These are phyloP conservation scores for Leucaena leucocephala DNA, from an alignment of 306 rosid species.

Conservation along the genomic window DNA sequence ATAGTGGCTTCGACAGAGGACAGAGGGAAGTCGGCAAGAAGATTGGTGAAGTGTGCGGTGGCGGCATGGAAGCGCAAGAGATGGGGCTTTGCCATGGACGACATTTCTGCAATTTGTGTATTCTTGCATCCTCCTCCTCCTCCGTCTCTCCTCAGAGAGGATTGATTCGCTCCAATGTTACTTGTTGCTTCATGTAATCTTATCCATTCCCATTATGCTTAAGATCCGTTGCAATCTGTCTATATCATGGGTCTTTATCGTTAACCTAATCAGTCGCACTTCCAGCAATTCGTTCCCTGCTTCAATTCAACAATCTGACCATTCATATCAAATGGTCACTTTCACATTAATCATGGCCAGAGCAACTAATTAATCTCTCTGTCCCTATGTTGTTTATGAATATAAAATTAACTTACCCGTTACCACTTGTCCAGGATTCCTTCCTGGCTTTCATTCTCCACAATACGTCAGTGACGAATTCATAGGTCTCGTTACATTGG, in stretches of 20 bases:
- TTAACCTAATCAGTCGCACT: background rate
- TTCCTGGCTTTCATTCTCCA: too few relatives aligned
- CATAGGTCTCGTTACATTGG: too few relatives aligned
- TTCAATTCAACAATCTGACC: slow-evolving; percentile 5
- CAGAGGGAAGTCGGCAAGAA: slow-evolving; percentile 53
- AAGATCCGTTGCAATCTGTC: background rate
- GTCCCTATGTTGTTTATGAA: too few relatives aligned
- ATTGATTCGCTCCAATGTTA: background rate
- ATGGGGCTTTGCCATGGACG: slow-evolving; percentile 70
- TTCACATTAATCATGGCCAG: too few relatives aligned
- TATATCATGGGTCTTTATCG: background rate
- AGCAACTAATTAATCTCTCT: too few relatives aligned
- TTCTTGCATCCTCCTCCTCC: slow-evolving; percentile 65
- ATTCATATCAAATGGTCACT: too few relatives aligned
- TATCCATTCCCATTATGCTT: slow-evolving; percentile 25
- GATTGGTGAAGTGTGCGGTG: slow-evolving; percentile 71
- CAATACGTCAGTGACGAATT: too few relatives aligned
- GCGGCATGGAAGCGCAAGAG: slow-evolving; percentile 83
- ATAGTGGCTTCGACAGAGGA: slow-evolving; percentile 59
- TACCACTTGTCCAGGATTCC: too few relatives aligned
- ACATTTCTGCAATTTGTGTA: slow-evolving; percentile 89
- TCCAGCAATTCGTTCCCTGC: background rate
- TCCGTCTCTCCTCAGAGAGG: slow-evolving; percentile 34
- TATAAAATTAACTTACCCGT: too few relatives aligned
- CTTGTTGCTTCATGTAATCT: slow-evolving; percentile 29